Conservation (phyloP, 352 stramenopile genomes). For the Achlya hypogyna region DNA sequence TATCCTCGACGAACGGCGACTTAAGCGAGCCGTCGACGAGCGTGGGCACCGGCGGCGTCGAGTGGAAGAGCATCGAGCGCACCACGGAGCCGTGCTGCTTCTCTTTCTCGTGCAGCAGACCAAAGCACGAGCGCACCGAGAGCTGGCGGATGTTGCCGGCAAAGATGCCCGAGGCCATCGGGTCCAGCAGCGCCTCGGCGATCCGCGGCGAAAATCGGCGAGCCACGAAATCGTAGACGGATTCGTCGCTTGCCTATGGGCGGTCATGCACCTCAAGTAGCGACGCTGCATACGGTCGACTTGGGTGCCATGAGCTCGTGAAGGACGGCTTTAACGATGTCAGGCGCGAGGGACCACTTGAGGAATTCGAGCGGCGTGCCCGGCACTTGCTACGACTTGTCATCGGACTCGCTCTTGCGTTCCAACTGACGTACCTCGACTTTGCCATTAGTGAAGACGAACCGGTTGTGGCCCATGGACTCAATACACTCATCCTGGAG, state of each 20-base stretch:
- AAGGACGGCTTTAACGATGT: constrained; percentile 46
- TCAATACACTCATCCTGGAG: constrained; percentile 56
- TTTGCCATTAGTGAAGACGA: constrained; percentile 59
- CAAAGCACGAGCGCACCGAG: constrained; percentile 73
- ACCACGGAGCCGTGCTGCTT: constrained; percentile 67
- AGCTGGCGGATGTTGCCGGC: constrained; percentile 72
- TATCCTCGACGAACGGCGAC: constrained; percentile 55
- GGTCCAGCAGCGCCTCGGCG: constrained; percentile 68
- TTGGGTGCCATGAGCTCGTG: constrained; percentile 50
- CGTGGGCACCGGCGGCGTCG: constrained; percentile 23
- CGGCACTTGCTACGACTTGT: constrained; percentile 50
- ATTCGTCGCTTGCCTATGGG: constrained; percentile 49
- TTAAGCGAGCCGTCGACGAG: constrained; percentile 62
- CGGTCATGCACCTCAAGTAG: neutral
- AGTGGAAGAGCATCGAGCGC: constrained; percentile 28
- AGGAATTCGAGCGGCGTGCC: constrained; percentile 43
- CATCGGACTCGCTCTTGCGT: neutral
- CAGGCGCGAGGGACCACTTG: constrained; percentile 46
- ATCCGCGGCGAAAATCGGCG: constrained; percentile 71
- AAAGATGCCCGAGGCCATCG: constrained; percentile 79
- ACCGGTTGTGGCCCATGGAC: constrained; percentile 49
- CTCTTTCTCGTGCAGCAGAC: constrained; percentile 70
- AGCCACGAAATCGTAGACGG: constrained; percentile 67
- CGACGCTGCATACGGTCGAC: constrained; percentile 20
- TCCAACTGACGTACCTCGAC: constrained; percentile 35